Base-by-base conservation (phyloP, 192 early-diverging fungal genomes). In the Chytriomyces confervae region DNA sequence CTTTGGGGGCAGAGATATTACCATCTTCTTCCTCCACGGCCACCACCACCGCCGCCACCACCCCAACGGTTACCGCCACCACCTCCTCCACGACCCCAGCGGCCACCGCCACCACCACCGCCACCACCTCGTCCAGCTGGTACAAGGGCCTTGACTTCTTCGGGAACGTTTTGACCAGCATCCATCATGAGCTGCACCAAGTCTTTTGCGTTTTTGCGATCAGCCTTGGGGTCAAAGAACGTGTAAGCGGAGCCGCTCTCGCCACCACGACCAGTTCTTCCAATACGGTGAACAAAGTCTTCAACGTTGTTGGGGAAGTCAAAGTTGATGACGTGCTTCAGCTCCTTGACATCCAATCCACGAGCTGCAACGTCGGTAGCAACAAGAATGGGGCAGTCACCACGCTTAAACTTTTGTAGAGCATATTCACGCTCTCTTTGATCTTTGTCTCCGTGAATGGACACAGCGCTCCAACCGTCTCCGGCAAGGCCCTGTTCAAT, bases 301-400 rank as follows among this genome's bases (percentile, higher is more conserved):
- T 96, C 94, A 75, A 92, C 88, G 71, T 95, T 94, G 0, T 88
- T 92, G 43, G 95, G 95, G 72, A 97, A 85, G 69, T 97, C 95
- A 83, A 92, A 96, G 80, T 92, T 94, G 85, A 97, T 87, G 60
- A 97, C 95, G 45, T 82, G 79, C 36, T 71, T 70, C 23, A 82
- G 29, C 7, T 82, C 81, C 69, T 74, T 75, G 8, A 82, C 79
- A 79, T 81, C 96, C 23, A 96, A 85, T 62, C 95, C 95, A 80
- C 95, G 91, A 50, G 95, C 94, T 66, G 95, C 96, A 46, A 97
- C 95, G 82, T 97, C 95, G 6, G 96, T 97, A 3, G 96, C 96
- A 57, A 97, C 87, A 84, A 96, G 85, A 69, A 97, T 85, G 11
- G 95, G 94, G 45, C 86, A 88, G 20, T 79, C 84, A 50, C 95